These are phyloP conservation scores for Peniophora sp. DNA, from an alignment of 1,284 basidiomycete genomes.

Conservation along the genomic window DNA sequence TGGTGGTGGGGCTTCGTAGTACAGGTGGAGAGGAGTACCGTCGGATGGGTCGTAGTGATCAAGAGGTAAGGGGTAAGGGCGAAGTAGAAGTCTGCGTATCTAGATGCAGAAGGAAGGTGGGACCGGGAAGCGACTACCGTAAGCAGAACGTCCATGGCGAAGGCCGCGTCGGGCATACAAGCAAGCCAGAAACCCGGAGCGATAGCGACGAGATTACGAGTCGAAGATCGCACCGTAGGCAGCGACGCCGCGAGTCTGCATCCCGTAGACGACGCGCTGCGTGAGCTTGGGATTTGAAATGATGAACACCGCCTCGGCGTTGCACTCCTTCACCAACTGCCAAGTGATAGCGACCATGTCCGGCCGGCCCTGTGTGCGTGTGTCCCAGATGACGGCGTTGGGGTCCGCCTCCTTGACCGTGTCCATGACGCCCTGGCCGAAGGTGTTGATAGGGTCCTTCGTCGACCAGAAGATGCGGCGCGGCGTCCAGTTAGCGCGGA, in stretches of 20 bases:
- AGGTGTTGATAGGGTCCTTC: slow-evolving; percentile 48
- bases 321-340: slow-evolving; percentile 45
- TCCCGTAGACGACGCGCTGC: slow-evolving; percentile 52
- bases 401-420: slow-evolving; percentile 40
- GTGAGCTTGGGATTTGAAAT: slow-evolving; percentile 57
- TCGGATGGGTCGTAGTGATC: too few relatives aligned
- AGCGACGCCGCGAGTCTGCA: slow-evolving; percentile 49
- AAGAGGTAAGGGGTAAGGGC: too few relatives aligned
- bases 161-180: too few relatives aligned
- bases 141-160: too few relatives aligned
- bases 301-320: slow-evolving; percentile 51
- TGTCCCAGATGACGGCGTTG: slow-evolving; percentile 53
- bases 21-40: too few relatives aligned
- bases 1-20: too few relatives aligned
- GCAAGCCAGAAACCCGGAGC: neutral
- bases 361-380: slow-evolving; percentile 47
- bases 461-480: slow-evolving; percentile 51
- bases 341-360: slow-evolving; percentile 53
- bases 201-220: slow-evolving; percentile 15
- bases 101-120: too few relatives aligned
- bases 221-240: slow-evolving; percentile 55
- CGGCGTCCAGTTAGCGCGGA: slow-evolving; percentile 40
- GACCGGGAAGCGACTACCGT: too few relatives aligned
- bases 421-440: slow-evolving; percentile 48
- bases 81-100: too few relatives aligned